Percentiles rank a stretch among this genome's conserved stretches.
Conservation (phyloP, 2,329 filamentous ascomycete genomes). For the Thelonectria olida region DNA sequence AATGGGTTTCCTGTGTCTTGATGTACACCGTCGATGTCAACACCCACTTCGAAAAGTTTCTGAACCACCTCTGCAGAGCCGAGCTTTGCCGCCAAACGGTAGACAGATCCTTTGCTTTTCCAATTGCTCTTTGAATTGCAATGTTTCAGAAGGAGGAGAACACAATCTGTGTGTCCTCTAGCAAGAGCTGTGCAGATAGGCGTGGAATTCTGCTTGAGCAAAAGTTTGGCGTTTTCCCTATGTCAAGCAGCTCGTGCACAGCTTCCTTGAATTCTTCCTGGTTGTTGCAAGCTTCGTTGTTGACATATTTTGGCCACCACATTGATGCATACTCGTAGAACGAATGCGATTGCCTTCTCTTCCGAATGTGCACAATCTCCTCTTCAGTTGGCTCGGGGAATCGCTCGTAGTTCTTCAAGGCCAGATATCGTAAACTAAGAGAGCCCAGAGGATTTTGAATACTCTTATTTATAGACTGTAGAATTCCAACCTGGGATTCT, state of each 20-base stretch:
- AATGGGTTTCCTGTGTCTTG: not conserved
- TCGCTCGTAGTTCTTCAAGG: not conserved
- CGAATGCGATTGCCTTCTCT: not conserved
- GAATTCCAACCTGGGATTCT: not conserved
- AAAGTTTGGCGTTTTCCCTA: too few species aligned
- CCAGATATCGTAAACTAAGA: constrained; percentile 3
- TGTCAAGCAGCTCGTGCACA: too few species aligned
- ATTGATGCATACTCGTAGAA: constrained; percentile 1
- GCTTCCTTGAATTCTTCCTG: too few species aligned
- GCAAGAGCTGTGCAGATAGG: too few species aligned
- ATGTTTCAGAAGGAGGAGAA: not conserved
- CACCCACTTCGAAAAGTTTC: not conserved
- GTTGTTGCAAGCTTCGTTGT: too few species aligned
- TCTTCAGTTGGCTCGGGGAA: not conserved
- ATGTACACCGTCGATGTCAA: constrained; percentile 3
- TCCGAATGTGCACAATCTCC: not conserved
- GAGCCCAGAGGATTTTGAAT: not conserved
- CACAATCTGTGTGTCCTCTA: too few species aligned
- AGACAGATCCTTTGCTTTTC: not conserved
- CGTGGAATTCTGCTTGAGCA: too few species aligned
- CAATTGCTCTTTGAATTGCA: not conserved
- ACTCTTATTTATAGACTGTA: not conserved
- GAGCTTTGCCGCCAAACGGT: not conserved
- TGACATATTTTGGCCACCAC: not conserved
- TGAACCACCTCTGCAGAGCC: not conserved